phyloP scores from a whole-genome alignment of 495 filamentous ascomycete genomes.

The Apiosordaria backusii region DNA sequence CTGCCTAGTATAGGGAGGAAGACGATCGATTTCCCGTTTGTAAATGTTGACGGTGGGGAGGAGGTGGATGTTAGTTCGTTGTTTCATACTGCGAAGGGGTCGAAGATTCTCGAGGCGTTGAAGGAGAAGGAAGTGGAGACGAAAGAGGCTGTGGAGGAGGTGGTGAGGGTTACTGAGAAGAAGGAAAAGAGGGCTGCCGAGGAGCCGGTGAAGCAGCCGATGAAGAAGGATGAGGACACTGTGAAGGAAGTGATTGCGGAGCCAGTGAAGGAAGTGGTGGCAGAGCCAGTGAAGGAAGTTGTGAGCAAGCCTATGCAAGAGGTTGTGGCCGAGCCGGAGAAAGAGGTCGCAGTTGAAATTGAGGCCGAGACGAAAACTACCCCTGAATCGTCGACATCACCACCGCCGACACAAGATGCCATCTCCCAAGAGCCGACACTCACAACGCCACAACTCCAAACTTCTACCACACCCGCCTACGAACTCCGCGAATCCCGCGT shows the following conservation, averaged over 20 bases:
- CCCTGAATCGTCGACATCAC: conserved; percentile 12
- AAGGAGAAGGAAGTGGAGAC: conserved; percentile 13
- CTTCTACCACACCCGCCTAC: conserved; percentile 44
- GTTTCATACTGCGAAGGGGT: conserved; percentile 37
- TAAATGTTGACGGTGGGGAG: conserved; percentile 4
- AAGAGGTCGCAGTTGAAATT: not conserved
- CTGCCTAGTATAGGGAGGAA: not conserved
- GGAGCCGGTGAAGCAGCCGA: not conserved
- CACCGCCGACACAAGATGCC: conserved; percentile 9
- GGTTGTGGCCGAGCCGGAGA: not conserved
- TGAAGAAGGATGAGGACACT: not conserved
- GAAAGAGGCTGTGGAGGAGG: not conserved
- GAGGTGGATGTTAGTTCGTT: conserved; percentile 34
- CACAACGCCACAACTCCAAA: not conserved
- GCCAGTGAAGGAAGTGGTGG: not conserved
- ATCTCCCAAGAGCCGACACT: conserved; percentile 19
- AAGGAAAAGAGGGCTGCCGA: not conserved
- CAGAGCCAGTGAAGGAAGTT: not conserved
- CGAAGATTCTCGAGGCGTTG: conserved; percentile 31
- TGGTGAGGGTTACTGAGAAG: not conserved
- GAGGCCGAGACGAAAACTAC: not conserved
- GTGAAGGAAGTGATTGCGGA: not conserved
- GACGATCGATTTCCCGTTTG: not conserved
- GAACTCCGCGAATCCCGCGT: conserved; percentile 85
- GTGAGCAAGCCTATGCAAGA: not conserved